Evolutionary conservation across 2,329 filamentous ascomycete species (phyloP), one percentile per base, ranked within the genome.

Genomic region (Monilinia laxa): DNA sequence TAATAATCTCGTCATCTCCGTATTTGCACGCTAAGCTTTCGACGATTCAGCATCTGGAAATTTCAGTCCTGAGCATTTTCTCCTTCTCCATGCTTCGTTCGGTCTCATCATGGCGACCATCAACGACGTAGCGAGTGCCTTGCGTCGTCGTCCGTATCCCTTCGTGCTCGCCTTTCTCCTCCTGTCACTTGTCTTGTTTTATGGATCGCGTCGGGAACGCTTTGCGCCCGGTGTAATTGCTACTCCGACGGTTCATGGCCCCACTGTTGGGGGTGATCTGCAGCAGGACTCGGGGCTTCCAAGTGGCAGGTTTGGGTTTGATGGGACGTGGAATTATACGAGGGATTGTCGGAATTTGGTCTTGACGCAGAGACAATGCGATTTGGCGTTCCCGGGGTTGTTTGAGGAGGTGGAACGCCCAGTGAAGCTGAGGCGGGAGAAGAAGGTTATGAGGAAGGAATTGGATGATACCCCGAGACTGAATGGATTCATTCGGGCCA

Each of bases 391-490:
- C 52, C 66, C 66, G 12, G 64, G 64, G 4, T 62, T 70, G 16
- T 69, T 68, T 56, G 40, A 62, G 31, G 69, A 70, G 54, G 66
- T 71, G n/a, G 60, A 71, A 11, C 20, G 69, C 25, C 66, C 68
- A 4, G 57, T 68, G 4, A 28, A 52, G 23, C 54, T 59, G 54
- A 65, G 63, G 45, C 42, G 7, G 42, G 42, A 51, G 25, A 56
- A 56, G 12, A 67, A 57, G 47, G 23, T 59, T 31, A 45, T 5
- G 42, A 62, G 23, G 18, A 68, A 58, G 23, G 57, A 62, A 45
- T 38, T 62, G 59, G 64, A 66, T 35, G 63, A 68, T 38, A 57
- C 57, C 10, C 62, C 31, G 12, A 10, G 18, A n/a, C 25, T 65
- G 47, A 65, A 55, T 49, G 42, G 66, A 38, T 58, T 67, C 66